Evolutionary conservation across 1,284 basidiomycete genomes (phyloP).

Genomic region (Lentinus polychrous): DNA sequence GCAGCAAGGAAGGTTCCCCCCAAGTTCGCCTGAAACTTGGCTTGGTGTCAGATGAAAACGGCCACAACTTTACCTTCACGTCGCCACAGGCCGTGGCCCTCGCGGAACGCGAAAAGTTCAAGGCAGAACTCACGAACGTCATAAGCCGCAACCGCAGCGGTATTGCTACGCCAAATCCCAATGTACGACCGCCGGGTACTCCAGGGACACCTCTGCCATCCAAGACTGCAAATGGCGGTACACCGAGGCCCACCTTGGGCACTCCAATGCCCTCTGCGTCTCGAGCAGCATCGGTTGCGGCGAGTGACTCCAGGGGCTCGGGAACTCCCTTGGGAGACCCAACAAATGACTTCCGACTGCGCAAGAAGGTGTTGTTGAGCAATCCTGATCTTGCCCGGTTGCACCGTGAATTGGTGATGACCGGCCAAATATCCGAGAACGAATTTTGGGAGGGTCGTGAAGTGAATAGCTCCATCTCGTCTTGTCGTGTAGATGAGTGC

Average conservation of each 20-base stretch:
- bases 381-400: conserved; percentile 71
- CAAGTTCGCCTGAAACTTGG: conserved; percentile 72
- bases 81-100: conserved; percentile 53
- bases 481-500: conserved; percentile 8
- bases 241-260: conserved; percentile 22
- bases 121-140: conserved; percentile 65
- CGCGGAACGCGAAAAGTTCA: conserved; percentile 72
- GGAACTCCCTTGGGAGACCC: conserved; percentile 53
- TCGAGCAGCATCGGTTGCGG: conserved; percentile 51
- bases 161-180: conserved; percentile 18
- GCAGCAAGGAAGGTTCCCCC: conserved; percentile 72
- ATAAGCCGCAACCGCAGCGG: conserved; percentile 60
- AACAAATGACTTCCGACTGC: conserved; percentile 58
- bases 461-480: conserved; percentile 35
- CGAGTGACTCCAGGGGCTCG: conserved; percentile 48
- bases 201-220: conserved; percentile 12
- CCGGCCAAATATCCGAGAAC: conserved; percentile 78
- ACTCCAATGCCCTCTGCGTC: conserved; percentile 38
- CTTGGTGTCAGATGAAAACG: conserved; percentile 55
- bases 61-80: conserved; percentile 77
- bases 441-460: conserved; percentile 96
- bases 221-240: conserved; percentile 6
- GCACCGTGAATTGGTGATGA: conserved; percentile 82
- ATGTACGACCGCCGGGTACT: conserved; percentile 24
- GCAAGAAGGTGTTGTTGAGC: conserved; percentile 74